Base-by-base conservation (phyloP, 2,329 filamentous ascomycete species). In the Diaporthe citri region DNA sequence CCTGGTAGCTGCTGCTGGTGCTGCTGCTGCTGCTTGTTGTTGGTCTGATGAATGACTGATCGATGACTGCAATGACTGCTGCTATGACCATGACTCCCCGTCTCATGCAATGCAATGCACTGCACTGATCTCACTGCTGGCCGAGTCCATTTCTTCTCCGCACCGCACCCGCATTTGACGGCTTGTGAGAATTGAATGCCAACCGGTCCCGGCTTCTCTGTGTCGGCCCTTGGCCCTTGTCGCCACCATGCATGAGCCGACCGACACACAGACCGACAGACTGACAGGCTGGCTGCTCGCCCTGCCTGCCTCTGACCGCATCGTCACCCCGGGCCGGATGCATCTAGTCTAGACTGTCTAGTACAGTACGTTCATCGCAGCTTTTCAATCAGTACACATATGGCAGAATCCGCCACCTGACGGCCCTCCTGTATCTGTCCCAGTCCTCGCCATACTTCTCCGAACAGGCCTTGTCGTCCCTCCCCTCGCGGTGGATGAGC, bases 391-490 rank as follows among this genome's bases (percentile, higher is more conserved):
- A 97, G 84, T 97, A 97, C 43, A 97, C 87, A 57, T 93, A 93
- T 4, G 95, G 95, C 59, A 97, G 84, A 78, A 98, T 96, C 80
- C 92, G 90, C 82, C 90, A 97, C 75, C 88, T 91, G 60, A 97
- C 95, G 80, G 91, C 88, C 82, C 92, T 90, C 82, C 92, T 94
- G 84, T 97, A 97, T 83, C 90, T 89, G 77, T 94, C 90, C 95
- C 95, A 97, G 81, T 97, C 94, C 78, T 91, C 91, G 22, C 95
- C 95, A 80, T 97, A 97, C 87, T 97, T 97, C 80, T 90, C 90
- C 77, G 89, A 87, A 83, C 95, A 98, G 86, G 97, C 97, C 81
- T 93, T 92, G 80, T 97, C 95, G 78, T 97, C 95, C 73, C 95
- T 90, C 74, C 90, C 87, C 82, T 97, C 94, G 17, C 95, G 92